Base-by-base conservation (phyloP, 179 eudicot genomes). In the Kewa caespitosa region DNA sequence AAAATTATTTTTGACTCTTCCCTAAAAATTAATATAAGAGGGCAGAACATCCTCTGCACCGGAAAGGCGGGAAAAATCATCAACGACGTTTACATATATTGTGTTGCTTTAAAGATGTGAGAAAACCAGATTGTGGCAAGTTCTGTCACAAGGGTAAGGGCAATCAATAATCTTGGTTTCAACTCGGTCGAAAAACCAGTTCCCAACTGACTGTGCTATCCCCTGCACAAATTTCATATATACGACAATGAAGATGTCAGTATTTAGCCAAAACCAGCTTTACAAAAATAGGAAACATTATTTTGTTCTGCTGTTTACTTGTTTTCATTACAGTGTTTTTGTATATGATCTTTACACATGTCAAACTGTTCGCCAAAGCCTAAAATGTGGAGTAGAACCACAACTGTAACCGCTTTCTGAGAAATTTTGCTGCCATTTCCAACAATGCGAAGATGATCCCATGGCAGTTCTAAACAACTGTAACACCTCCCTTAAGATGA, bases 91-190 rank as follows among this genome's bases (percentile, higher is more conserved):
- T 36, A 12, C 33, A 54, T 11, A 17, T 30, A 2, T 15, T 59
- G 59, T 9, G 43, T 37, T 12, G 38, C 54, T 69, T 38, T 34
- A 81, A 63, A 81, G 84, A 70, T 81, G 84, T 54, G 76, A 13
- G 73, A 85, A 85, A 42, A 83, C 89, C 70, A 86, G 66, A 78
- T 86, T 86, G 76, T 86, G 89, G 76, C 89, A 86, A 28, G 85
- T 83, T 55, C 74, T 79, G 73, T 85, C 88, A 70, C 88, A 85
- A 38, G 88, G 88, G 69, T 85, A 85, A 0, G 87, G 83, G 42
- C 87, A 85, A 39, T 85, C 87, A 25, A 85, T 52, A 36, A 80
- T 50, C 75, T 85, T 85, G 30, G 82, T 74, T 42, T 63, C 67
- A 18, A 74, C 70, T 42, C 86, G 77, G 42, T 85, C 86, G 52